phyloP scores from a whole-genome alignment of 441 rosid species.

The Aleurites moluccanus region DNA sequence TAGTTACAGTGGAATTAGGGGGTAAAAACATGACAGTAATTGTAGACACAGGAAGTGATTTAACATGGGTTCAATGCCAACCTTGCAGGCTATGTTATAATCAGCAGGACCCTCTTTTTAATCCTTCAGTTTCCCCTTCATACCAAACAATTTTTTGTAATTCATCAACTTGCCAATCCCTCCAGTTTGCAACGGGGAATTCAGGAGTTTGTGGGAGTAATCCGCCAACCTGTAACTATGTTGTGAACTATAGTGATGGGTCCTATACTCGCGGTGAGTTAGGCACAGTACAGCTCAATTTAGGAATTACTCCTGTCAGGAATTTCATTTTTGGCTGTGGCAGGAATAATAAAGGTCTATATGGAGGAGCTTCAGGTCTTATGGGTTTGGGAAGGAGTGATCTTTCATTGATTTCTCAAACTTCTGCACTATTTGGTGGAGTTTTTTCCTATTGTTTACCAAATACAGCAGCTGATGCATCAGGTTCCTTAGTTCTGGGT shows the following conservation, averaged over 20 bases:
- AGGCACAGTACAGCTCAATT: constrained; percentile 51
- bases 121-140: constrained; percentile 63
- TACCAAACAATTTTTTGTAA: constrained; percentile 55
- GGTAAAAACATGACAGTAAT: constrained; percentile 60
- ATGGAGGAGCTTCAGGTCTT: constrained; percentile 87
- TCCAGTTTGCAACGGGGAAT: constrained; percentile 51
- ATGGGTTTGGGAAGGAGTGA: constrained; percentile 84
- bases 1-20: constrained; percentile 63
- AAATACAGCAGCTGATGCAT: constrained; percentile 50
- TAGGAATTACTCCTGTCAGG: constrained; percentile 43
- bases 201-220: constrained; percentile 48
- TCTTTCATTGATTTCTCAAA: constrained; percentile 70
- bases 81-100: constrained; percentile 75
- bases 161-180: constrained; percentile 66
- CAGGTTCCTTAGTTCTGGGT: constrained; percentile 81
- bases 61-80: constrained; percentile 94
- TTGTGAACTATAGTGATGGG: constrained; percentile 83
- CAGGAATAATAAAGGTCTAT: constrained; percentile 67
- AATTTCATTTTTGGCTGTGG: constrained; percentile 83
- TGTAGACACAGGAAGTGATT: constrained; percentile 92
- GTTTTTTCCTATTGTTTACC: constrained; percentile 93
- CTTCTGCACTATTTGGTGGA: constrained; percentile 52
- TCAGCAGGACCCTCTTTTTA: constrained; percentile 73
- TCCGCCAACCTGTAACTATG: constrained; percentile 55
- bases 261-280: constrained; percentile 81